Evolutionary conservation across 805 yeast species (phyloP).

Genomic region (Pichia sporocuriosa): DNA sequence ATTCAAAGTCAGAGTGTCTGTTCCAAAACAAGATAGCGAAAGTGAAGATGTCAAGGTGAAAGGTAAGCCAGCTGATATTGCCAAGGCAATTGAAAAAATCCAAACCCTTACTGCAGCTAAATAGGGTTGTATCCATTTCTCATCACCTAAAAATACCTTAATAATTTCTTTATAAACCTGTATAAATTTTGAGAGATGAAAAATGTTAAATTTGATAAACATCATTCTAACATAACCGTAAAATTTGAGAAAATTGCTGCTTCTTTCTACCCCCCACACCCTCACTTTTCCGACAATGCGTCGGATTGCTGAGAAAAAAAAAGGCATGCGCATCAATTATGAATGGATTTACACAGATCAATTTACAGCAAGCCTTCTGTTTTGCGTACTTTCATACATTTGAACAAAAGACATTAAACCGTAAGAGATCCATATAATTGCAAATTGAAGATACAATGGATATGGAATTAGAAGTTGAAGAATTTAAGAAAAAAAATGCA

Average conservation of each 20-base stretch:
- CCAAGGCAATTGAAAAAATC: constrained; percentile 56
- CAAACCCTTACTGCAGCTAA: constrained; percentile 39
- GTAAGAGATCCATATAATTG: too few species aligned
- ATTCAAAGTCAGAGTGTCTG: constrained; percentile 51
- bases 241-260: too few species aligned
- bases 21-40: constrained; percentile 56
- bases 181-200: too few species aligned
- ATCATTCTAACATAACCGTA: too few species aligned
- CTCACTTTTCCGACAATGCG: background rate
- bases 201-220: too few species aligned
- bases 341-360: too few species aligned
- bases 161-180: too few species aligned
- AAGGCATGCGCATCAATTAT: background rate
- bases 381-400: too few species aligned
- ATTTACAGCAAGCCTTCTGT: too few species aligned
- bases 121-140: background rate
- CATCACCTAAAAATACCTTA: too few species aligned
- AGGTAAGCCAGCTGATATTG: constrained; percentile 65
- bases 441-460: constrained; percentile 37
- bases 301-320: background rate
- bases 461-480: constrained; percentile 46
- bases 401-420: too few species aligned
- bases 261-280: too few species aligned
- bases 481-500: constrained; percentile 38
- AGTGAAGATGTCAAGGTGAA: constrained; percentile 47